Evolutionary conservation across 768 basidiomycete species (phyloP), one percentile per base, ranked within the genome.

Genomic region (Tulasnella sp.): DNA sequence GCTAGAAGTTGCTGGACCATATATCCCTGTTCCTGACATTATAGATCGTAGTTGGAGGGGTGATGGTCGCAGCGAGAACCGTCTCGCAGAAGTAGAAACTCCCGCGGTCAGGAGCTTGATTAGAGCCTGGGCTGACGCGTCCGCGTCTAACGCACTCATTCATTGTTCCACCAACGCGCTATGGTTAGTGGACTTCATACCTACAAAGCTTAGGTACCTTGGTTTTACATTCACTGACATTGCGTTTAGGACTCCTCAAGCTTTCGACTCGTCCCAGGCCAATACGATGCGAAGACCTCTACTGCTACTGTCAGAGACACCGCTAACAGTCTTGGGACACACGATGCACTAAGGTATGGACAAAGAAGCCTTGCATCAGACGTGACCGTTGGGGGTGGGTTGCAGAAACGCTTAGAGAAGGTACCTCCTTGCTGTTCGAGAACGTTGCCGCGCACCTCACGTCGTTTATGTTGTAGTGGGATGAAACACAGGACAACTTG

Each of bases 311-410:
- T 86, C 43, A 69, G 77, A 59, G 76, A 81, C 67, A 88, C 81
- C 5, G 76, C 80, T 51, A 85, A 84, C 69, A 75, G 75, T 61
- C 72, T 88, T 53, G 93, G 92, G 37, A 74, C 91, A 1, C 94
- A 96, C 68, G 91, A 97, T 68, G 81, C 87, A 2, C 76, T 99
- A 55, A 77, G 80, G 50, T 81, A 93, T 70, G 94, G 94, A 2
- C 81, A 83, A 19, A 79, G 85, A 59, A 88, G 76, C 64, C 76
- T 97, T 61, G 84, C 85, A 0, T 77, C 83, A 17, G 84, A 91
- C 64, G 74, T 82, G 9, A 78, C 82, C 60, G 74, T 80, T 8
- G 74, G 76, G 34, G 75, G 76, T 64, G 71, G 74, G 4, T 66
- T 96, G 42, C 81, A 82, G 69, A 71, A 77, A 5, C 76, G 94